Conservation (phyloP, 352 stramenopile species). For the Globisporangium alternatum region DNA sequence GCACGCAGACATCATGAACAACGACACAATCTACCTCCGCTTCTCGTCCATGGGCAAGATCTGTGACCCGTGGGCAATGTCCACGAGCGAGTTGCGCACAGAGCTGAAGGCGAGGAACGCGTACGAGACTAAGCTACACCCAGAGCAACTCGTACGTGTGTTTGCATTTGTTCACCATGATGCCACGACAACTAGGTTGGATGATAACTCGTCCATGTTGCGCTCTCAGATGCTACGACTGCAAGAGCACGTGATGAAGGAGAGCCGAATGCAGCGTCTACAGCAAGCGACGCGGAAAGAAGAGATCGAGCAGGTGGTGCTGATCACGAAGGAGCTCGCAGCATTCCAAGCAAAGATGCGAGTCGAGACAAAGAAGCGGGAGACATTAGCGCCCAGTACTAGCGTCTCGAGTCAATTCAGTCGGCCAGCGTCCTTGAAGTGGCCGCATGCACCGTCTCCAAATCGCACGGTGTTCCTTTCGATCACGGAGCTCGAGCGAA, state of each 20-base stretch:
- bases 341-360: constrained; percentile 20
- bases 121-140: constrained; percentile 63
- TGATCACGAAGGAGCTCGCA: constrained; percentile 56
- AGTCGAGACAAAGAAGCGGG: constrained; percentile 16
- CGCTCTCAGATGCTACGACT: constrained; percentile 51
- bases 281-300: constrained; percentile 64
- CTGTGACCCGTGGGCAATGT: constrained; percentile 73
- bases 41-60: constrained; percentile 66
- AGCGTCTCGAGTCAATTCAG: constrained; percentile 13
- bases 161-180: neutral
- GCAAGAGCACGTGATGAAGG: constrained; percentile 52
- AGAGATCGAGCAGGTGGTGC: constrained; percentile 36
- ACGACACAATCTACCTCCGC: constrained; percentile 72
- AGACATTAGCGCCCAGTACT: neutral
- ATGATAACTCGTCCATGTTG: neutral
- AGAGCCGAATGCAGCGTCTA: constrained; percentile 62
- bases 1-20: constrained; percentile 49
- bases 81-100: constrained; percentile 61
- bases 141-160: constrained; percentile 54
- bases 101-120: constrained; percentile 54
- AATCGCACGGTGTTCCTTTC: constrained; percentile 75
- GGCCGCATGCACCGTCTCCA: constrained; percentile 46
- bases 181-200: too few relatives aligned
- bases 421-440: constrained; percentile 50
- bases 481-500: constrained; percentile 57